phyloP scores from a whole-genome alignment of 805 yeast species.

The Candida silvatica region DNA sequence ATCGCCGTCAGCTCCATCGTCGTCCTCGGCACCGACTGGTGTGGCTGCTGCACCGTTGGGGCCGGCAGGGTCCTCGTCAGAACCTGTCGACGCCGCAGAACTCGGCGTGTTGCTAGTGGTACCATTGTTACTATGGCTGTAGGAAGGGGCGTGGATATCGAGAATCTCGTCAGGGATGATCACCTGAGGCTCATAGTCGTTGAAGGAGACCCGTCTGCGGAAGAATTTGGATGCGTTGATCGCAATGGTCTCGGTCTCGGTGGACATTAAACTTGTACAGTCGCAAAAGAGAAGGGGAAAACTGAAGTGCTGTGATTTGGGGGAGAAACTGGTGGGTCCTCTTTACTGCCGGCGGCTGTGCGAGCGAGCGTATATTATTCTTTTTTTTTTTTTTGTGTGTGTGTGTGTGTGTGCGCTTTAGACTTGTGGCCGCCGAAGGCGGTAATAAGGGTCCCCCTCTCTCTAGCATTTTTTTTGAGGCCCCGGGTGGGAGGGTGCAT shows the following conservation, averaged over 20 bases:
- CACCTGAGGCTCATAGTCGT: conserved; percentile 24
- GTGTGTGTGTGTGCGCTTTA: too few relatives aligned
- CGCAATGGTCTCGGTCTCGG: background rate
- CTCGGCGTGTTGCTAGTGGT: background rate
- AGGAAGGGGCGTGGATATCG: conserved; percentile 41
- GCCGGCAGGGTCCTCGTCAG: conserved; percentile 1
- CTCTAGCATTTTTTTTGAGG: too few relatives aligned
- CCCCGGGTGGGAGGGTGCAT: too few relatives aligned
- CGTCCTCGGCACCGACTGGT: background rate
- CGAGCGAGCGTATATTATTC: background rate
- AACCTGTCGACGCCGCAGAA: conserved; percentile 1
- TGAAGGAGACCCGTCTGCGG: conserved; percentile 10
- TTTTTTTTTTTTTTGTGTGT: background rate
- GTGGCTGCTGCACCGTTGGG: too few relatives aligned
- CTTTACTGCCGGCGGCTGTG: too few relatives aligned
- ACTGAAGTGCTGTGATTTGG: too few relatives aligned
- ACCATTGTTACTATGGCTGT: conserved; percentile 6
- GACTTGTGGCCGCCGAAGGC: too few relatives aligned
- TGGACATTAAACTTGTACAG: background rate
- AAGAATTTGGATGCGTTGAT: conserved; percentile 5
- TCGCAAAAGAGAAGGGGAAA: background rate
- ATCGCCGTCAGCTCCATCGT: background rate
- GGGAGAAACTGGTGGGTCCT: too few relatives aligned
- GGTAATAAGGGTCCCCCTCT: background rate
- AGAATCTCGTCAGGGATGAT: conserved; percentile 37